These are phyloP conservation scores for Candida albicans DNA, from an alignment of 1,139 yeast genomes.

Conservation along the genomic window DNA sequence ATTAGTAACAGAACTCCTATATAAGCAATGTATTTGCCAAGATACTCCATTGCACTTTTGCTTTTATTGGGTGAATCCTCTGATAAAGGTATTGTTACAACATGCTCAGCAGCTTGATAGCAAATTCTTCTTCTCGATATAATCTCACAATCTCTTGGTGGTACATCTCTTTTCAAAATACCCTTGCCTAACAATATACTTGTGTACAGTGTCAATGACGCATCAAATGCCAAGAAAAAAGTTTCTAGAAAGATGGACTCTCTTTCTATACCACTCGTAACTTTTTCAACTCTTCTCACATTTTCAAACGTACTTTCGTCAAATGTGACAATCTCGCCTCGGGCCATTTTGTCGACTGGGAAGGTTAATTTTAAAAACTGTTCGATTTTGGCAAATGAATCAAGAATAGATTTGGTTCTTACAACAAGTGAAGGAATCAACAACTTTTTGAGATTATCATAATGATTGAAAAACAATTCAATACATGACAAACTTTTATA, in stretches of 20 bases:
- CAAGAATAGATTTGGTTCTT: conserved; percentile 31
- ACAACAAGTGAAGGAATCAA: conserved; percentile 34
- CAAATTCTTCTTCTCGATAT: conserved; percentile 42
- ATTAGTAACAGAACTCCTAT: conserved; percentile 22
- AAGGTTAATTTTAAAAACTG: conserved; percentile 29
- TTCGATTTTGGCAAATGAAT: conserved; percentile 25
- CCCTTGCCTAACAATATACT: conserved; percentile 42
- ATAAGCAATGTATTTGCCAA: conserved; percentile 24
- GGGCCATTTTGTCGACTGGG: conserved; percentile 15
- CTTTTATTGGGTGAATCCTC: conserved; percentile 25
- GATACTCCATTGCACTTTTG: conserved; percentile 19
- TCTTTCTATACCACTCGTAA: conserved; percentile 39
- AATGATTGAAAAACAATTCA: conserved; percentile 36
- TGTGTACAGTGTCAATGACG: conserved; percentile 39
- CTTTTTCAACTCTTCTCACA: conserved; percentile 36
- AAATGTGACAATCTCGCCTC: conserved; percentile 14
- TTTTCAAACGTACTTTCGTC: conserved; percentile 23
- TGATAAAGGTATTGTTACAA: conserved; percentile 43
- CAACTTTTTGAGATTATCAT: conserved; percentile 41
- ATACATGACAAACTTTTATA: conserved; percentile 30
- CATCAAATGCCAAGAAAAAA: conserved; percentile 35
- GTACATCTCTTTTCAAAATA: conserved; percentile 38
- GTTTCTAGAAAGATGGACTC: conserved; percentile 31
- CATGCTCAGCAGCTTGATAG: conserved; percentile 45
- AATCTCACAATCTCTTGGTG: conserved; percentile 32